phyloP scores from a whole-genome alignment of 306 rosid genomes.

The Cicer arietinum region DNA sequence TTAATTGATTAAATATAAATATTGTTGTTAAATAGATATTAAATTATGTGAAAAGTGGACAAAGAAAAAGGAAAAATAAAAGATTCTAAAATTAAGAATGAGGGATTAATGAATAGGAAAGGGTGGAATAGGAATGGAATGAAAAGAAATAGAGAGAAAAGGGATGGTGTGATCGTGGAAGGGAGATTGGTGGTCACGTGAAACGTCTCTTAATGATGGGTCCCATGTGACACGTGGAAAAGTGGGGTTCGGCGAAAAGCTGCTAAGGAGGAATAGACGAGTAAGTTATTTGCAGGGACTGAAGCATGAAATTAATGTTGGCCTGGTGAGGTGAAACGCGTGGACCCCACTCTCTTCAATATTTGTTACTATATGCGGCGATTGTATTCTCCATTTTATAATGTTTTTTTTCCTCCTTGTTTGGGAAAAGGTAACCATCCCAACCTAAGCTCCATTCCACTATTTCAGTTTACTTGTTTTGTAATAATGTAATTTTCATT shows the following conservation, averaged over 20 bases:
- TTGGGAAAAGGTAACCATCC: background rate
- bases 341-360: background rate
- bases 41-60: too few relatives aligned
- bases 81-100: too few relatives aligned
- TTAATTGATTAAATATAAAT: background rate
- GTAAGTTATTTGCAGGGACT: background rate
- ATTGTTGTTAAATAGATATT: too few relatives aligned
- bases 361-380: slow-evolving; percentile 10
- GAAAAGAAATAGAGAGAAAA: background rate
- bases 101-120: too few relatives aligned
- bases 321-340: slow-evolving; percentile 32
- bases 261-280: background rate
- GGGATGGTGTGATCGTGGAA: background rate
- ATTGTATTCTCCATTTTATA: background rate
- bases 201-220: slow-evolving; percentile 36
- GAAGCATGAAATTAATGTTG: slow-evolving; percentile 34
- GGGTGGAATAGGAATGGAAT: too few relatives aligned
- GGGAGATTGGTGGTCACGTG: background rate
- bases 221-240: background rate
- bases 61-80: too few relatives aligned
- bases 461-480: background rate
- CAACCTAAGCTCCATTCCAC: background rate
- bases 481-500: too few relatives aligned
- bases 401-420: background rate
- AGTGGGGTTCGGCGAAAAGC: background rate